A percentile compares a stretch with the other conserved stretches of the same genome.
Evolutionary conservation across 352 stramenopile genomes (phyloP).

Genomic region (Aphanomyces invadans): DNA sequence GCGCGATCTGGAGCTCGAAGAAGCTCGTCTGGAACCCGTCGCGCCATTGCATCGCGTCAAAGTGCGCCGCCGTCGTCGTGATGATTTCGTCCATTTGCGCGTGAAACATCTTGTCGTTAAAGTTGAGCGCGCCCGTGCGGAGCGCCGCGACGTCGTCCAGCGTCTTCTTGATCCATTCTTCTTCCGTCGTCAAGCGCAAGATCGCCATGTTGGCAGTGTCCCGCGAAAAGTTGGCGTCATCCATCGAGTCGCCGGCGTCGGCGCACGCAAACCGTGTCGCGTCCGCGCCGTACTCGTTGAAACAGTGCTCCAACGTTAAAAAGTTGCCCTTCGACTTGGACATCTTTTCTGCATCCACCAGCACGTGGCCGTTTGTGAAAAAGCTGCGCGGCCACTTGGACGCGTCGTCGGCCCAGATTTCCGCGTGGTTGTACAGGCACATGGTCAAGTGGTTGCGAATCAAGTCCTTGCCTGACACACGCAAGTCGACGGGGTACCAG

Average conservation of each 20-base stretch:
- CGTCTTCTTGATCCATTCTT: slow-evolving; percentile 94
- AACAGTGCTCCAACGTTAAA: slow-evolving; percentile 96
- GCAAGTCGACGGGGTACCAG: slow-evolving; percentile 99
- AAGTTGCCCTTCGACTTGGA: slow-evolving; percentile 99
- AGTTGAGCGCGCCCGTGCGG: slow-evolving; percentile 71
- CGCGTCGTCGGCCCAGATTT: slow-evolving; percentile 98
- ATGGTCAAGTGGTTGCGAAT: slow-evolving; percentile 99
- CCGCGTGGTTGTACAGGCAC: slow-evolving; percentile 99
- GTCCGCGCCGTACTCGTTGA: slow-evolving; percentile 93
- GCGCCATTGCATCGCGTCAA: slow-evolving; percentile 89
- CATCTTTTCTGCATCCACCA: slow-evolving; percentile 99
- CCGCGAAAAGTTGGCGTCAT: slow-evolving; percentile 98
- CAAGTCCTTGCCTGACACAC: slow-evolving; percentile 92
- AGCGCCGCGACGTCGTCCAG: slow-evolving; percentile 82
- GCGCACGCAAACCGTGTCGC: slow-evolving; percentile 96
- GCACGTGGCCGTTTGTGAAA: slow-evolving; percentile 98
- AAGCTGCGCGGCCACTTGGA: slow-evolving; percentile 96
- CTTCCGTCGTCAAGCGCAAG: slow-evolving; percentile 94
- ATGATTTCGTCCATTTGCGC: slow-evolving; percentile 97
- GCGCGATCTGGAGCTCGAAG: slow-evolving; percentile 97
- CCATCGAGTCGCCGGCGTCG: slow-evolving; percentile 96
- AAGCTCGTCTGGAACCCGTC: slow-evolving; percentile 97
- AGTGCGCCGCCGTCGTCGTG: slow-evolving; percentile 79
- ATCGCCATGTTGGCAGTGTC: slow-evolving; percentile 97
- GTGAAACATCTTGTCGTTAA: slow-evolving; percentile 92